phyloP scores from a whole-genome alignment of 208 protist species.

The Plasmodiophora brassicae region DNA sequence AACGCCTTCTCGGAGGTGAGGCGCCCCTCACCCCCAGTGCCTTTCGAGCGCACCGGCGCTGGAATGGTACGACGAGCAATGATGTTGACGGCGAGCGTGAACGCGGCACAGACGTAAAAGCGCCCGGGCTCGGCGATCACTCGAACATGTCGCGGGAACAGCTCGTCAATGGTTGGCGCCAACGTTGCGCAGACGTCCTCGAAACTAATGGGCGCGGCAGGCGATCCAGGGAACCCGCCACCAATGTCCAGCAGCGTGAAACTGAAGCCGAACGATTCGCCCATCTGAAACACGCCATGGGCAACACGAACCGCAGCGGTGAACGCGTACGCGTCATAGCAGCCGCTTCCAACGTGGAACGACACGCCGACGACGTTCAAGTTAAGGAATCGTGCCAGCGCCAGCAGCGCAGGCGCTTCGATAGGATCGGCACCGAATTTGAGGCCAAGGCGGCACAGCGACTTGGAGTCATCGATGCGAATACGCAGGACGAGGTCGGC shows the following conservation, averaged over 20 bases:
- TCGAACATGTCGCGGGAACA: slow-evolving; percentile 60
- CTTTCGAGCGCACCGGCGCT: background rate
- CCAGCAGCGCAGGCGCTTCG: slow-evolving; percentile 52
- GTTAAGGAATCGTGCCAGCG: slow-evolving; percentile 53
- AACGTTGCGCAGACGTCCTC: slow-evolving; percentile 57
- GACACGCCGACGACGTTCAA: slow-evolving; percentile 69
- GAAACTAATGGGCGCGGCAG: slow-evolving; percentile 53
- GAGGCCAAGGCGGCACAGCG: slow-evolving; percentile 62
- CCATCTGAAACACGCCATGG: slow-evolving; percentile 60
- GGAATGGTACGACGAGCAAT: slow-evolving; percentile 39
- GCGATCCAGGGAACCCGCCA: slow-evolving; percentile 69
- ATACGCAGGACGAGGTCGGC: slow-evolving; percentile 69
- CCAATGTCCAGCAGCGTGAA: slow-evolving; percentile 72
- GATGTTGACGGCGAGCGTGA: slow-evolving; percentile 59
- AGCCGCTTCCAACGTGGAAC: slow-evolving; percentile 78
- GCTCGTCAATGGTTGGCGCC: slow-evolving; percentile 51
- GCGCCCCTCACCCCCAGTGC: too few species aligned
- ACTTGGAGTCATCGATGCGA: slow-evolving; percentile 65
- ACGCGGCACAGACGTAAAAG: slow-evolving; percentile 58
- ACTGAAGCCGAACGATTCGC: slow-evolving; percentile 52
- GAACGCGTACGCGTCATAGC: slow-evolving; percentile 58
- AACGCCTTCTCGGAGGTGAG: background rate
- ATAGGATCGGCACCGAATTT: slow-evolving; percentile 71
- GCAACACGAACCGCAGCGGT: slow-evolving; percentile 57
- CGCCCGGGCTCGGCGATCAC: slow-evolving; percentile 78